Conservation (phyloP, 2,329 filamentous ascomycete genomes). For the Cytospora mali region DNA sequence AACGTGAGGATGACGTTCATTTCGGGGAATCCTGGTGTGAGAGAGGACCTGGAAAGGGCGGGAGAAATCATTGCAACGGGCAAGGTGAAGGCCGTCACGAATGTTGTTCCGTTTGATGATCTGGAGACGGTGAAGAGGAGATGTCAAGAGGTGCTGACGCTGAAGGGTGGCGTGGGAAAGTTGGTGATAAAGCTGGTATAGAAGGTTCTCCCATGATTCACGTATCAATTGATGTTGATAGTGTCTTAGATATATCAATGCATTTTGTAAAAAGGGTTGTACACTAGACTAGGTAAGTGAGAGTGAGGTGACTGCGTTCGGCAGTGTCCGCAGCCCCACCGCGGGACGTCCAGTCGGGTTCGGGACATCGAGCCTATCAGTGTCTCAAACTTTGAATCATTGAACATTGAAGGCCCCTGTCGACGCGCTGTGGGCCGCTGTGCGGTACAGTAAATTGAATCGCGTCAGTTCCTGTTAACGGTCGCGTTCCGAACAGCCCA, state of each 20-base stretch:
- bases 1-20: constrained; percentile 47
- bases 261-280: no score
- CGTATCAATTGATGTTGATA: no score
- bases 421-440: constrained; percentile 12
- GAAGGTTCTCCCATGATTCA: no score
- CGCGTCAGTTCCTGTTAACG: constrained; percentile 1
- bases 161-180: constrained; percentile 49
- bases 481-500: constrained; percentile 15
- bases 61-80: constrained; percentile 45
- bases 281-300: no score
- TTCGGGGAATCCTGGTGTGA: constrained; percentile 45
- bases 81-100: constrained; percentile 47
- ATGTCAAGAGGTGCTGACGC: constrained; percentile 43
- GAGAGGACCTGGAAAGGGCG: constrained; percentile 47
- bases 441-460: constrained; percentile 11
- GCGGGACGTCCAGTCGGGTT: not conserved
- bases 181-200: constrained; percentile 40
- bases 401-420: constrained; percentile 9
- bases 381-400: no score
- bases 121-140: constrained; percentile 45
- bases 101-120: constrained; percentile 45
- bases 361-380: not conserved
- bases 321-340: not conserved
- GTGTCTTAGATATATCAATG: no score
- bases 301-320: not conserved